These are phyloP conservation scores for Fusarium succisae DNA, from an alignment of 2,329 filamentous ascomycete genomes.

Conservation along the genomic window DNA sequence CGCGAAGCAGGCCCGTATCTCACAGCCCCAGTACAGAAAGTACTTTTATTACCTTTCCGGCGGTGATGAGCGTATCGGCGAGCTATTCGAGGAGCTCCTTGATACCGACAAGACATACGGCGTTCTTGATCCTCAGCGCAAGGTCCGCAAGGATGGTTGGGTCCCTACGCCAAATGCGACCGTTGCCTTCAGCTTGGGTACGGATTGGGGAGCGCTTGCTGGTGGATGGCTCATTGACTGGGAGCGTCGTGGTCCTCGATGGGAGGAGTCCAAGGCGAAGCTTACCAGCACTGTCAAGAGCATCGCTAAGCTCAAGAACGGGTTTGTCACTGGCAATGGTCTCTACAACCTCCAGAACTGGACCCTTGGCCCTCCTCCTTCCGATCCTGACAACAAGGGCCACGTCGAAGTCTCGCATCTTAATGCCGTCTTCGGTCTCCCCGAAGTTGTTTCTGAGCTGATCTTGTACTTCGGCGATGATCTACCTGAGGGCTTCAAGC, in stretches of 20 bases:
- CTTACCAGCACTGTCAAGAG: conserved; percentile 59
- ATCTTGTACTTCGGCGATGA: conserved; percentile 59
- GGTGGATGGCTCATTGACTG: conserved; percentile 68
- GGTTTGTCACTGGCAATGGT: conserved; percentile 66
- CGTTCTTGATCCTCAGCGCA: conserved; percentile 64
- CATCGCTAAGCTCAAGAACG: conserved; percentile 64
- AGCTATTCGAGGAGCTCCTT: conserved; percentile 60
- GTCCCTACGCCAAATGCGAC: conserved; percentile 53
- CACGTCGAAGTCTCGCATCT: conserved; percentile 64
- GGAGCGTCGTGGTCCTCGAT: conserved; percentile 64
- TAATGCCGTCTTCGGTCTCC: conserved; percentile 66
- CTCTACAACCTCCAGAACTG: conserved; percentile 62
- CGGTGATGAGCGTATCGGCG: conserved; percentile 66
- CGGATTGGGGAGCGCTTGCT: conserved; percentile 67
- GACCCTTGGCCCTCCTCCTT: conserved; percentile 60
- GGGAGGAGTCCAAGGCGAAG: conserved; percentile 62
- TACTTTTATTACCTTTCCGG: conserved; percentile 65
- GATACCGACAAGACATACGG: conserved; percentile 63
- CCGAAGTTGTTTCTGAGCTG: conserved; percentile 66
- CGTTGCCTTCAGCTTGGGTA: conserved; percentile 63
- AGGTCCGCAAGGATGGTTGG: conserved; percentile 64
- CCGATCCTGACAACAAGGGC: conserved; percentile 62
- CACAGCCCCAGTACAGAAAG: conserved; percentile 63
- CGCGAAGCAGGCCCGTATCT: conserved; percentile 69
- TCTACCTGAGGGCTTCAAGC: conserved; percentile 58